Conservation (phyloP, 371 early-diverging fungal genomes). For the Capillidium heterosporum region DNA sequence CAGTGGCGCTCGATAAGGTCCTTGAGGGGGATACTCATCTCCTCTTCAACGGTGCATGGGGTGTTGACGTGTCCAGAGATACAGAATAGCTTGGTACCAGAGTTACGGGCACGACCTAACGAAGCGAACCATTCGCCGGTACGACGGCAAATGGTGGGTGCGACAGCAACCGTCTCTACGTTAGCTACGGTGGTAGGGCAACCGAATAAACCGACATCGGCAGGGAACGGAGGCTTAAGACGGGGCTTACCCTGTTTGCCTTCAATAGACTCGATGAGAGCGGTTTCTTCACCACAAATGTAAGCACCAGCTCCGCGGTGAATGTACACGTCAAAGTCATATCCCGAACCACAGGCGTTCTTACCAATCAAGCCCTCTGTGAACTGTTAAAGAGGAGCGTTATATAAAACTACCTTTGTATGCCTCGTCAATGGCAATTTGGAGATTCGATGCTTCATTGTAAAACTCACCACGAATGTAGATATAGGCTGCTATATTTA, state of each 20-base stretch:
- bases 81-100: constrained; percentile 93
- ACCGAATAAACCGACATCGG: constrained; percentile 93
- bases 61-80: constrained; percentile 94
- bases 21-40: constrained; percentile 88
- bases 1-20: constrained; percentile 92
- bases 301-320: constrained; percentile 97
- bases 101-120: constrained; percentile 83
- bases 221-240: constrained; percentile 97
- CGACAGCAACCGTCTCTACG: constrained; percentile 95
- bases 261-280: constrained; percentile 92
- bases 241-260: constrained; percentile 97
- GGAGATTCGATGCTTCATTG: constrained; percentile 86
- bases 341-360: constrained; percentile 92
- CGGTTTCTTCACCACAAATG: constrained; percentile 96
- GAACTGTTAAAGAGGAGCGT: not conserved
- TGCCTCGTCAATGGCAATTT: constrained; percentile 89
- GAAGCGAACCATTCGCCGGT: constrained; percentile 89
- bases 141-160: constrained; percentile 86
- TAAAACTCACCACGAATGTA: constrained; percentile 97
- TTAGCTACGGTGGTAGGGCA: constrained; percentile 97
- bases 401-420: constrained; percentile 31
- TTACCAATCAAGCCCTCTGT: constrained; percentile 86
- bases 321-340: constrained; percentile 89
- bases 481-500: constrained; percentile 59
- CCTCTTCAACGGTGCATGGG: constrained; percentile 95